Evolutionary conservation across 768 basidiomycete genomes (phyloP).

Genomic region (Suillus lakei): DNA sequence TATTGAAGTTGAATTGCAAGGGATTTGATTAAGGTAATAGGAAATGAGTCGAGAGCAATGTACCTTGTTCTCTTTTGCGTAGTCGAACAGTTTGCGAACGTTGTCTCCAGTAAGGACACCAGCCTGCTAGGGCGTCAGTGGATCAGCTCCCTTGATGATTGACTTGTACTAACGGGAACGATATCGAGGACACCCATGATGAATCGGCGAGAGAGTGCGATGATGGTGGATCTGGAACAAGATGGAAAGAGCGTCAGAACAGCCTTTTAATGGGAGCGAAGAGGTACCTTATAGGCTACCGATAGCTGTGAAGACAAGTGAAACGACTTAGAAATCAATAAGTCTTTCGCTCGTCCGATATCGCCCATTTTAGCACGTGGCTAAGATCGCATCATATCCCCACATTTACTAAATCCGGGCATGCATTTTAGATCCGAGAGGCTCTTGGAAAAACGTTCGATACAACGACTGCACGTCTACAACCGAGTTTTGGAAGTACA

Average conservation of each 20-base stretch:
- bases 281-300: constrained; percentile 10
- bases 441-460: constrained; percentile 4
- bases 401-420: background rate
- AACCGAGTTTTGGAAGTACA: constrained; percentile 3
- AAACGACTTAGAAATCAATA: constrained; percentile 10
- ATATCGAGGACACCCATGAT: constrained; percentile 83
- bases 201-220: background rate
- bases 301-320: constrained; percentile 1
- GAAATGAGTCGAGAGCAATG: constrained; percentile 22
- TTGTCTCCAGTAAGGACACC: constrained; percentile 96
- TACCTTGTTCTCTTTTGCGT: constrained; percentile 88
- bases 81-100: constrained; percentile 93
- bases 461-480: background rate
- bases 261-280: constrained; percentile 8
- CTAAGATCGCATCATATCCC: constrained; percentile 1
- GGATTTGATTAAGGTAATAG: constrained; percentile 14
- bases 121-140: constrained; percentile 52
- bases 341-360: constrained; percentile 6
- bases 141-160: constrained; percentile 6
- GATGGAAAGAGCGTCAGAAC: background rate
- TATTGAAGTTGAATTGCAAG: constrained; percentile 30
- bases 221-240: constrained; percentile 11
- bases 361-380: background rate
- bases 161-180: constrained; percentile 66
- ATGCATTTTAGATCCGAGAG: background rate